Evolutionary conservation across 176 grass and related monocot species (phyloP), one percentile per base, ranked within the genome.

Genomic region (Saccharum spontaneum): DNA sequence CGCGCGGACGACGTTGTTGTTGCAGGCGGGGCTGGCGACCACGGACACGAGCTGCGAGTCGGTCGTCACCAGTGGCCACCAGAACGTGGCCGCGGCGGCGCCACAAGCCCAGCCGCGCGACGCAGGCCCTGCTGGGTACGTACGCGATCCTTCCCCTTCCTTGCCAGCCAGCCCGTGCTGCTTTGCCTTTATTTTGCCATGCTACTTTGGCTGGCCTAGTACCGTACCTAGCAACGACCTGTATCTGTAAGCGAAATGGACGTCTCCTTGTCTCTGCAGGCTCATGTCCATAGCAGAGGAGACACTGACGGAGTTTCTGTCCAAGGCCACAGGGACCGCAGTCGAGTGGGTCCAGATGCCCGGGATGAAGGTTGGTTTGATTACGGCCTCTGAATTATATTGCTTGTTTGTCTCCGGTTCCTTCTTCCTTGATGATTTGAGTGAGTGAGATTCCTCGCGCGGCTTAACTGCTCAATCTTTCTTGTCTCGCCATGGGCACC

Each of bases 271-370:
- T 46, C 64, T 38, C 10, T 75, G 77, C 77, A 95, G 93, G 54
- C 59, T 95, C 73, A 86, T 95, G 80, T 88, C 90, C 63, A 87
- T 95, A 36, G 93, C 93, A 5, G 90, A 95, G 83, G 90, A 95
- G 80, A 92, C 93, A 64, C 26, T 95, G 82, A 84, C 88, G 76
- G 88, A 92, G 88, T 95, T 95, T 89, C 88, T 95, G 78, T 92
- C 90, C 77, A 95, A 95, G 88, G 93, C 93, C 72, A 95, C 93
- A 41, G 93, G 93, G 74, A 95, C 93, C 76, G 83, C 93, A 85
- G 83, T 95, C 33, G 88, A 95, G 88, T 95, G 93, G 93, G 83
- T 95, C 81, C 93, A 90, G 85, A 95, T 92, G 90, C 88, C 93
- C 78, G 93, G 93, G 90, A 95, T 95, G 93, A 95, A 95, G 93